These are phyloP conservation scores for Debaryomyces subglobosus DNA, from an alignment of 1,139 yeast species.

Conservation along the genomic window DNA sequence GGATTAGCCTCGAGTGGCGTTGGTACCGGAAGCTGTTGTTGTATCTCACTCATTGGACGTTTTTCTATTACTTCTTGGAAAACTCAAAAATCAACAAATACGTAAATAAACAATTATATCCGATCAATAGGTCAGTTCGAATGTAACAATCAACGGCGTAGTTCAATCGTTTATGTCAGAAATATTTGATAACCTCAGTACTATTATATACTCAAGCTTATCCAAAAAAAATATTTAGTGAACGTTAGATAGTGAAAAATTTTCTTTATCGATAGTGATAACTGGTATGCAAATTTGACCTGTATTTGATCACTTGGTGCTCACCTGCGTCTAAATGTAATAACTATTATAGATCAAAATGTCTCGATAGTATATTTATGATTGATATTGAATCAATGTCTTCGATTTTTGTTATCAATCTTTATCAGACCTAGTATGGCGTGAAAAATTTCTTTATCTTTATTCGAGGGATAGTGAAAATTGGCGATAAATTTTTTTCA, in stretches of 20 bases:
- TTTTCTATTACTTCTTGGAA: neutral
- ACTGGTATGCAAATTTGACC: neutral
- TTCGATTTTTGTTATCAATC: constrained; percentile 1
- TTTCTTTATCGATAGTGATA: constrained; percentile 7
- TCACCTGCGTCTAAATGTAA: neutral
- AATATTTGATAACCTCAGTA: neutral
- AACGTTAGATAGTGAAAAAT: constrained; percentile 7
- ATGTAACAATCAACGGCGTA: neutral
- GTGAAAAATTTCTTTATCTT: constrained; percentile 10
- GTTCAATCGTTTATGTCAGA: neutral
- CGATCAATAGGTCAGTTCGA: neutral
- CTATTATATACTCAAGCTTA: neutral
- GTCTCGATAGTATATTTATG: neutral
- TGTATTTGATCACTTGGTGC: neutral
- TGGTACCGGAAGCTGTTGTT: constrained; percentile 18
- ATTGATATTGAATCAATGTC: neutral
- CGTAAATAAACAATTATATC: neutral
- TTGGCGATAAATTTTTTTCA: constrained; percentile 8
- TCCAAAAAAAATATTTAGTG: neutral
- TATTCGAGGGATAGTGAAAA: constrained; percentile 11
- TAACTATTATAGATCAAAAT: neutral
- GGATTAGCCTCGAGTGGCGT: constrained; percentile 23
- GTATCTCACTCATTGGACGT: constrained; percentile 19
- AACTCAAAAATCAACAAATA: neutral
- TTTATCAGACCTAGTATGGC: neutral